Evolutionary conservation across 495 filamentous ascomycete species (phyloP), one percentile per base, ranked within the genome.

Genomic region (Filosporella fistucella): DNA sequence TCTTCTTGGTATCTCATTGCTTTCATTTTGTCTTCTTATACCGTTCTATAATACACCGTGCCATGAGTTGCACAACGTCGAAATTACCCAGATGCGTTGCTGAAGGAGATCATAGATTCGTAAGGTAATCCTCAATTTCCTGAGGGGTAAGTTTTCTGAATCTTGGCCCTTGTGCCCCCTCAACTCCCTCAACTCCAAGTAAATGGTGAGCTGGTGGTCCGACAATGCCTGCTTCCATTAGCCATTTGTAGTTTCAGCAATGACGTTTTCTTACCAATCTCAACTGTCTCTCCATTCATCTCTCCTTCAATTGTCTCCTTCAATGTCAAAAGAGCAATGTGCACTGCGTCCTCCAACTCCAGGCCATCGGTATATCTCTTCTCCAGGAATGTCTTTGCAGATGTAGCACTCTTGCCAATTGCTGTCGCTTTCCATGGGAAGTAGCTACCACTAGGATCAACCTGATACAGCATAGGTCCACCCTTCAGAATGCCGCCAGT

Each of bases 391-490:
- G 93, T 98, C 51, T 98, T 98, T 39, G 93, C 93, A 56, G 86
- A 93, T 14, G 93, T 97, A 24, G 93, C 93, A 61, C 89, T 95
- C 80, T 97, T 97, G 51, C 94, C 93, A 61, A 98, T 98, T 34
- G 93, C 93, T 52, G 94, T 98, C 42, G 93, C 93, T 75, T 98
- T 97, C 93, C 93, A 98, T 18, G 93, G 93, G 68, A 96, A 98
- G 62, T 98, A 96, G 63, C 85, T 91, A 37, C 93, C 93, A 51
- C 85, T 91, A 9, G 93, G 93, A 71, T 98, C 93, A 45, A 98
- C 93, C 72, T 98, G 93, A 71, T 98, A 98, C 64, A 98, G 70
- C 74, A 91, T 95, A 28, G 93, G 93, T 10, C 93, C 93, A 26
- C 94, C 93, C 75, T 95, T 95, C 50, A 93, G 71, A 57, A 95